Conservation (phyloP, 2,329 filamentous ascomycete species). For the Clonostachys chloroleuca region DNA sequence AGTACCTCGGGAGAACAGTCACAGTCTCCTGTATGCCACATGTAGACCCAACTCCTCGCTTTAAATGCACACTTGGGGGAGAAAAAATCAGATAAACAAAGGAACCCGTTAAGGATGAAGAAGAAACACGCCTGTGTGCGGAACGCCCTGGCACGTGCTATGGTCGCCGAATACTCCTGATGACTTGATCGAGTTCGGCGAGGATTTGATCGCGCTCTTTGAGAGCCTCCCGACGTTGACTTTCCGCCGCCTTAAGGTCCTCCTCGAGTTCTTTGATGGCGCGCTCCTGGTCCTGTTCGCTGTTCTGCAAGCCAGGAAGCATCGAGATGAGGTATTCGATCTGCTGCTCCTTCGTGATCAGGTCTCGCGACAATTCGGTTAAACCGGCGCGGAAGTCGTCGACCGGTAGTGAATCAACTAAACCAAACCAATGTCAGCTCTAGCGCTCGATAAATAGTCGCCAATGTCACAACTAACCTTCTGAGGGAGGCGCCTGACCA, state of each 20-base stretch:
- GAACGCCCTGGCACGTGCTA: neutral
- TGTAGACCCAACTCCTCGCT: too few relatives aligned
- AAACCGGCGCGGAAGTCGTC: conserved; percentile 65
- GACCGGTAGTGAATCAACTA: conserved; percentile 57
- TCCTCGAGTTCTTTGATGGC: conserved; percentile 62
- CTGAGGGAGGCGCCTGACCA: conserved; percentile 30
- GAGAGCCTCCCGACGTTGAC: conserved; percentile 57
- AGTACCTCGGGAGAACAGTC: too few relatives aligned
- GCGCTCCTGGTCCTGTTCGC: conserved; percentile 70
- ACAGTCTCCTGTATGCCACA: too few relatives aligned
- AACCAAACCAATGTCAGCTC: neutral
- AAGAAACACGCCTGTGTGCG: conserved; percentile 1
- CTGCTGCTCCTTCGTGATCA: conserved; percentile 78
- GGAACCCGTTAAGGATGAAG: neutral
- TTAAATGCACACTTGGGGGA: too few relatives aligned
- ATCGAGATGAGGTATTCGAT: conserved; percentile 73
- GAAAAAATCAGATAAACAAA: neutral
- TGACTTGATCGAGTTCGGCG: conserved; percentile 54
- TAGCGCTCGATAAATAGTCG: neutral
- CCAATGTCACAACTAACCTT: conserved; percentile 29
- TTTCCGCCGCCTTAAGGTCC: conserved; percentile 59
- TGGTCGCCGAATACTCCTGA: conserved; percentile 55
- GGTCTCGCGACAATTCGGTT: conserved; percentile 69
- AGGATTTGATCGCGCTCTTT: conserved; percentile 60
- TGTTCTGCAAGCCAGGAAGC: conserved; percentile 74